Evolutionary conservation across 345 rosid genomes (phyloP), one percentile per base, ranked within the genome.

Genomic region (Aurinia saxatilis): DNA sequence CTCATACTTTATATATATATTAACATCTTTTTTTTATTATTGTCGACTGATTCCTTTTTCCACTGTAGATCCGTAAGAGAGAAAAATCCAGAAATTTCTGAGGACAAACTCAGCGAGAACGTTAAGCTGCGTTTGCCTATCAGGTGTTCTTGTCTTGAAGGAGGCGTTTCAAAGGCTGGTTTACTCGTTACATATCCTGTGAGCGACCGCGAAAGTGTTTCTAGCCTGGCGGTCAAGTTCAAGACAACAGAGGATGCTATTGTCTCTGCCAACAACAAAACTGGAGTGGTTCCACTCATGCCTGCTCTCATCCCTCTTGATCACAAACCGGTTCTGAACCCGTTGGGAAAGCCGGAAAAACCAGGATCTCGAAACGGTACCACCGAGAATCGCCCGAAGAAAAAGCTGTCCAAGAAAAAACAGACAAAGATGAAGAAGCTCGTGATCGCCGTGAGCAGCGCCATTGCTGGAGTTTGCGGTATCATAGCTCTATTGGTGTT

Each of bases 101-200:
- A 80, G 1, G 75, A 71, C 73, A 70, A 51, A 40, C 83, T 84
- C 6, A 46, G 9, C 41, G 87, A 75, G 25, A 80, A 73, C 12
- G 72, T 68, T 31, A 74, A 38, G 37, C 34, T 90, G 39, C 75
- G 52, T 38, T 68, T 90, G 33, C 87, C 91, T 1, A 40, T 90
- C 42, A 80, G 67, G 57, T 87, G 95, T 53, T 75, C 84, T 11
- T 87, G 98, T 40, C 81, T 85, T 7, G 57, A 72, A 35, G 51
- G 71, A 50, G 52, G 79, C 63, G 77, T 68, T 63, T 52, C 63
- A 50, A 56, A 38, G 17, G 60, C 80, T 9, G 69, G 77, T 36
- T 60, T 84, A 37, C 68, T 85, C 50, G 63, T 85, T 8, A 72
- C 96, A 38, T 91, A 85, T 66, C 95, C 96, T 0, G 80, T 81